phyloP scores from a whole-genome alignment of 2,329 filamentous ascomycete species.

The Phialophora verrucosa region DNA sequence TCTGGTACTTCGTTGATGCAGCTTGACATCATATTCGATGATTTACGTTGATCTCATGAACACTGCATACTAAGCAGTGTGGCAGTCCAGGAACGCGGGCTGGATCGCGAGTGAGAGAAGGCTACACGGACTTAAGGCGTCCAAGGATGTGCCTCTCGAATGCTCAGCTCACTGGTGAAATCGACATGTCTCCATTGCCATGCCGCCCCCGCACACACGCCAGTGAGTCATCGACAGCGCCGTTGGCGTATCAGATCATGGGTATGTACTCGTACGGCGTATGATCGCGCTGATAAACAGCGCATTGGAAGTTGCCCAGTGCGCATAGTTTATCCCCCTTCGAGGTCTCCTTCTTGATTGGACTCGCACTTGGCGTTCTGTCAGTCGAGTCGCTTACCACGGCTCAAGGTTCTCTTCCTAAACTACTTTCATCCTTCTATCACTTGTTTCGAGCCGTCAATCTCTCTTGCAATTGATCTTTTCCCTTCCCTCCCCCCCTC shows the following conservation, averaged over 20 bases:
- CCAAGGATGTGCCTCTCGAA: neutral
- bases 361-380: neutral
- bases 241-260: slow-evolving; percentile 11
- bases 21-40: slow-evolving; percentile 20
- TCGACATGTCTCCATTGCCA: slow-evolving; percentile 1
- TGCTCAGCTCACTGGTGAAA: neutral
- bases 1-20: slow-evolving; percentile 1
- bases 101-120: slow-evolving; percentile 5
- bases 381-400: slow-evolving; percentile 17
- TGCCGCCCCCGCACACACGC: slow-evolving; percentile 4
- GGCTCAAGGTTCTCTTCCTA: slow-evolving; percentile 2
- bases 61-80: slow-evolving; percentile 7
- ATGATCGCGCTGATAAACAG: slow-evolving; percentile 15
- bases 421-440: slow-evolving; percentile 7
- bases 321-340: neutral
- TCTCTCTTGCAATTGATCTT: neutral
- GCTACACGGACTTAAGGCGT: slow-evolving; percentile 19
- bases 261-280: too few relatives aligned
- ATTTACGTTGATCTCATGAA: neutral
- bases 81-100: slow-evolving; percentile 20
- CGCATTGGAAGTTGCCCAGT: slow-evolving; percentile 7
- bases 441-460: neutral
- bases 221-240: slow-evolving; percentile 22
- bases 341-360: neutral
- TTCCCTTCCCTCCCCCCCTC: neutral